Evolutionary conservation across 139 green algal genomes (phyloP).

Genomic region (Closterium sp.): DNA sequence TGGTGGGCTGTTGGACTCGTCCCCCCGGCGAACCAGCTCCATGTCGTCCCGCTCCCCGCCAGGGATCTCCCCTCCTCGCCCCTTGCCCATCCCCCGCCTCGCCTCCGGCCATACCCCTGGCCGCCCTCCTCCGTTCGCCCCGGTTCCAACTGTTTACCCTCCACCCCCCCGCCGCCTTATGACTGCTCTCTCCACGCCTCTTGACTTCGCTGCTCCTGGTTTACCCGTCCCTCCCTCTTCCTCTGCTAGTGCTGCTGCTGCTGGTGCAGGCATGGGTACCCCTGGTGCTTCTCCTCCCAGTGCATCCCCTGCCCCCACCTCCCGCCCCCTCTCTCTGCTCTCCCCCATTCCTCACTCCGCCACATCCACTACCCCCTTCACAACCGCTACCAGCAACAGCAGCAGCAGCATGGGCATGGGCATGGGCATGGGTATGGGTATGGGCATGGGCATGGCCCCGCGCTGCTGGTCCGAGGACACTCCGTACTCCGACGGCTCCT

Average conservation of each 20-base stretch:
- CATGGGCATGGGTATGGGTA: not conserved
- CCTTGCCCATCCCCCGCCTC: not conserved
- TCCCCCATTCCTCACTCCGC: not conserved
- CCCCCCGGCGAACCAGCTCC: not conserved
- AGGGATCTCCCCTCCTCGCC: not conserved
- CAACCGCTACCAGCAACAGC: not conserved
- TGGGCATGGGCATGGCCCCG: not conserved
- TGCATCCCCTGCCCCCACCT: not conserved
- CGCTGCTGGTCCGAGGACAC: not conserved
- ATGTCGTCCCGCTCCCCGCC: not conserved
- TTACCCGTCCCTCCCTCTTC: not conserved
- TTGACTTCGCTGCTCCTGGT: not conserved
- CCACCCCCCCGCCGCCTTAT: not conserved
- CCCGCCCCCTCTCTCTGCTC: not conserved
- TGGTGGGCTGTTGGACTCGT: not conserved
- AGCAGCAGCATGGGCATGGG: not conserved
- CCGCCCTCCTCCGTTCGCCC: not conserved
- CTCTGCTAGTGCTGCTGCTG: not conserved
- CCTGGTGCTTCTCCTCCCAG: not conserved
- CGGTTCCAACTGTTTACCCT: not conserved
- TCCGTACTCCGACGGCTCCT: not conserved
- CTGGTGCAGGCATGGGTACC: not conserved
- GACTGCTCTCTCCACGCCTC: not conserved
- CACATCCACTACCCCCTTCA: not conserved
- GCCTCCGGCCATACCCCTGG: not conserved